These are phyloP conservation scores for Schizochytrium sp. DNA, from an alignment of 108 stramenopile species.

Conservation along the genomic window DNA sequence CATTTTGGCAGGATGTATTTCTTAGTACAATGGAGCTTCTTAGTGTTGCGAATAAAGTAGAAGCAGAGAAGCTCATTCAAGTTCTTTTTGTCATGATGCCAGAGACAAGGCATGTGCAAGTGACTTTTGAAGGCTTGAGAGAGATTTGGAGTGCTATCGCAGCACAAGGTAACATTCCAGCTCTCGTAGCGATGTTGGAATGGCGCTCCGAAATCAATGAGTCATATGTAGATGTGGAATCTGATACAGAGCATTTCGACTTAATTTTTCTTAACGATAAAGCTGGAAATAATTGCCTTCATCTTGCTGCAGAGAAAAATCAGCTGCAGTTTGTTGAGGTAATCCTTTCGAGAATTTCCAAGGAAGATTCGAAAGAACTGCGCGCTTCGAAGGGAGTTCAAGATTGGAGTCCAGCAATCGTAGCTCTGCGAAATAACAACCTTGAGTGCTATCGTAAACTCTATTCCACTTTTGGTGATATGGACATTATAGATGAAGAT, in stretches of 20 bases:
- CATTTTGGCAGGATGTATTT: conserved; percentile 54
- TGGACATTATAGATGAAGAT: not conserved
- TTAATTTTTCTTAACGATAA: not conserved
- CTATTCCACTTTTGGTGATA: not conserved
- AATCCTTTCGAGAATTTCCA: not conserved
- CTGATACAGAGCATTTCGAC: not conserved
- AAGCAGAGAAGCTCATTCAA: not conserved
- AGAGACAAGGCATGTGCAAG: not conserved
- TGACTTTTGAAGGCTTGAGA: not conserved
- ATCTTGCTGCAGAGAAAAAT: conserved; percentile 42
- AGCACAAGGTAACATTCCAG: not conserved
- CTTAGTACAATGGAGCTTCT: conserved; percentile 23
- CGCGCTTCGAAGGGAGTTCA: not conserved
- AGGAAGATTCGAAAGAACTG: not conserved
- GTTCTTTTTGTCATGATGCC: not conserved
- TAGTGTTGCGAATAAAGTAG: not conserved
- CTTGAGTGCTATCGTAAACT: not conserved
- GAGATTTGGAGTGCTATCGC: not conserved
- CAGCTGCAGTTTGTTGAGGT: not conserved
- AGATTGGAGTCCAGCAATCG: not conserved
- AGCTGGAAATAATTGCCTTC: not conserved
- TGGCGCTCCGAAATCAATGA: not conserved
- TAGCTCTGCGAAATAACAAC: not conserved
- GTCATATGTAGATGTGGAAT: not conserved
- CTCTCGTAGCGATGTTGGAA: not conserved